Evolutionary conservation across 1,284 basidiomycete species (phyloP), one percentile per base, ranked within the genome.

Genomic region (Apiotrichum mycotoxinovorans): DNA sequence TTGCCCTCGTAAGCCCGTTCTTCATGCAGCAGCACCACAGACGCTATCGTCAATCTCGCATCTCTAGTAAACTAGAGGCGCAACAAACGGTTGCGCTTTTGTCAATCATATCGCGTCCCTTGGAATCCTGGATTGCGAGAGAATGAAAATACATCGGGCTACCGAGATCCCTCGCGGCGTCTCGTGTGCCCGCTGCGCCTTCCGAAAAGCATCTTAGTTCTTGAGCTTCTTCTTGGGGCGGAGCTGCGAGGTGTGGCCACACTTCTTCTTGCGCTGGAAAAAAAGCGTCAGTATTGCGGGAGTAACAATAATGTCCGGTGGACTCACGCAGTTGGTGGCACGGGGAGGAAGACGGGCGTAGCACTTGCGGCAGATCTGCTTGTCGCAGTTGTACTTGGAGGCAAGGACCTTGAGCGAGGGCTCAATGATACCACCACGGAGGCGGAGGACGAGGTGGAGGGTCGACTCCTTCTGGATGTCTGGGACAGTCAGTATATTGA

Each of bases 351-450:
- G 93, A 76, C 96, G 95, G 54, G 95, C 95, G 81, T 98, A 98
- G 84, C 96, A 98, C 81, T 98, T 98, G 80, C 95, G 93, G 86
- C 95, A 98, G 75, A 98, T 96, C 78, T 93, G 89, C 83, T 94
- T 93, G 80, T 93, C 91, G 79, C 91, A 93, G 78, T 97, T 97
- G 85, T 94, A 94, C 80, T 95, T 96, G 76, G 86, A 83, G 61
- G 95, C 95, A 64, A 98, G 85, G 54, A 93, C 91, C 82, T 97
- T 97, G 75, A 98, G 83, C 69, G 95, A 97, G 66, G 95, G 95
- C 83, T 98, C 95, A 70, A 98, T 98, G 82, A 98, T 92, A 65
- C 95, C 95, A 70, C 95, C 93, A 80, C 93, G 91, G 70, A 97
- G 89, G 85, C 93, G 91, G 78, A 98, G 89, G 67, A 97, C 93